These are phyloP conservation scores for Psidium guajava DNA, from an alignment of 345 rosid species.

Conservation along the genomic window DNA sequence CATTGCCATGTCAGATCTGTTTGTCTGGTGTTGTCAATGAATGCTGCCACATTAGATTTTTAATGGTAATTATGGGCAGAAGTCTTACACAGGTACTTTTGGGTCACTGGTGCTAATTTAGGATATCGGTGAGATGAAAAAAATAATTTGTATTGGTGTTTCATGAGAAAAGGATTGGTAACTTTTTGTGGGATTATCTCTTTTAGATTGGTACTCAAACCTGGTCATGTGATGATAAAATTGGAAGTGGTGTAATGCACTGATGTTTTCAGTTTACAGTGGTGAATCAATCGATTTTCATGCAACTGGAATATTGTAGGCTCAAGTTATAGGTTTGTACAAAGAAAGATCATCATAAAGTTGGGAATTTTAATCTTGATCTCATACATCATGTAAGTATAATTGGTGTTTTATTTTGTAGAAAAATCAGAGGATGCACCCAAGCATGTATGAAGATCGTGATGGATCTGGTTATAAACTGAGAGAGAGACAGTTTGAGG, in stretches of 20 bases:
- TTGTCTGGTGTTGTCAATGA: background rate
- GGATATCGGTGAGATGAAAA: background rate
- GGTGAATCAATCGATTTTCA: background rate
- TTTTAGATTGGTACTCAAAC: background rate
- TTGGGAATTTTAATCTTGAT: background rate
- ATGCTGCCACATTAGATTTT: background rate
- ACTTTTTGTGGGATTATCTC: background rate
- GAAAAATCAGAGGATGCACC: constrained; percentile 79
- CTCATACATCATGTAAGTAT: background rate
- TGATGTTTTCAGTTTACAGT: background rate
- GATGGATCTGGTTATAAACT: constrained; percentile 54
- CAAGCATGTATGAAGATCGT: constrained; percentile 62
- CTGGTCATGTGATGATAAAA: background rate
- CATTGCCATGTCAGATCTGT: background rate
- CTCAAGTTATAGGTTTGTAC: background rate
- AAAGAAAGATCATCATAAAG: background rate
- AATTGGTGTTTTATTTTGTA: constrained; percentile 14
- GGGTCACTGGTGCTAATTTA: background rate
- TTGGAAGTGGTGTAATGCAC: background rate
- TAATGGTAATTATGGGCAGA: background rate
- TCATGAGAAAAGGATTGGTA: background rate
- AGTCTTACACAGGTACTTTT: background rate
- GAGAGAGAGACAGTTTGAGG: constrained; percentile 44
- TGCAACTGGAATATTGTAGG: background rate
- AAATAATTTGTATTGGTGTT: background rate